phyloP scores from a whole-genome alignment of 768 basidiomycete genomes.

The Pisolithus tinctorius region DNA sequence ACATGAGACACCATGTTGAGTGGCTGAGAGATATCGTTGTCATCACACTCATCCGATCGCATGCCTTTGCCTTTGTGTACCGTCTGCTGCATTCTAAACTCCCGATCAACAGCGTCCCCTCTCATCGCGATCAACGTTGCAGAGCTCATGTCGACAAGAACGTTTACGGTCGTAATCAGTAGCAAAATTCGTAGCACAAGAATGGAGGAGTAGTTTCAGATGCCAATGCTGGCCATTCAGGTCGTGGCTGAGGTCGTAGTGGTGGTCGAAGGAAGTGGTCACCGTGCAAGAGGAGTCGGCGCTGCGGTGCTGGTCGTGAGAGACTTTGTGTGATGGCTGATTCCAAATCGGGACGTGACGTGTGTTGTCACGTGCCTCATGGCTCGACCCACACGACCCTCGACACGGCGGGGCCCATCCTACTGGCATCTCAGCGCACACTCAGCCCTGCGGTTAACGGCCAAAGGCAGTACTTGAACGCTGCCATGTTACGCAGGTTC shows the following conservation, averaged over 20 bases:
- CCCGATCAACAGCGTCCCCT: neutral
- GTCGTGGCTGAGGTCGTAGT: constrained; percentile 14
- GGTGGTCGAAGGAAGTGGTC: constrained; percentile 19
- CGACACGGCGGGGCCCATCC: no score
- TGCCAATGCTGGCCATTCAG: neutral
- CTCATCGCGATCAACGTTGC: neutral
- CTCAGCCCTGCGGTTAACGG: no score
- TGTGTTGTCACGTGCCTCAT: neutral
- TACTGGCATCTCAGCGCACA: no score
- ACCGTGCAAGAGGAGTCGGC: constrained; percentile 17
- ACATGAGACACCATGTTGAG: constrained; percentile 19
- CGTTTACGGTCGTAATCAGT: neutral
- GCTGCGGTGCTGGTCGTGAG: neutral
- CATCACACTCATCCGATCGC: constrained; percentile 10
- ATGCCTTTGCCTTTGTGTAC: neutral
- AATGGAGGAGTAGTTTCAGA: neutral
- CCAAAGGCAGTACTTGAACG: neutral
- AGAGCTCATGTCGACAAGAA: constrained; percentile 8
- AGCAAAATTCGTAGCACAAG: neutral
- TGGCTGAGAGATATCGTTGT: constrained; percentile 13
- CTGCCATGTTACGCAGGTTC: constrained; percentile 51
- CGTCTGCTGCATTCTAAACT: neutral
- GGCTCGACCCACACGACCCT: neutral
- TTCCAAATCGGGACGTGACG: neutral
- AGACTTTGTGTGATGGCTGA: no score